Conservation (phyloP, 1,139 yeast species). For the Yamadazyma oceani region DNA sequence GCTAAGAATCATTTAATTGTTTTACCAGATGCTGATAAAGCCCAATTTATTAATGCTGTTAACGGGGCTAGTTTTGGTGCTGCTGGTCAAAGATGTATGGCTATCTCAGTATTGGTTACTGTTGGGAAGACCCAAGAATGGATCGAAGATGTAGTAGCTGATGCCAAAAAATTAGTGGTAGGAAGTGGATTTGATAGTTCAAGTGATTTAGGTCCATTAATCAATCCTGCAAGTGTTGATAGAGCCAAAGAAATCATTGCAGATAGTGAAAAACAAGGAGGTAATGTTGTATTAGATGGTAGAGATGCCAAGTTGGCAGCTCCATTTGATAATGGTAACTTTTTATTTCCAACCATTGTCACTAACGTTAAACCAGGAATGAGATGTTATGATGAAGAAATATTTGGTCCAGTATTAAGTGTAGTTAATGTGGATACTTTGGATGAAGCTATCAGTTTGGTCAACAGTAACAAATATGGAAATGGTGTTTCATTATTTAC, state of each 20-base stretch:
- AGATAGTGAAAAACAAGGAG: conserved; percentile 59
- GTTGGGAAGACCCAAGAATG: conserved; percentile 70
- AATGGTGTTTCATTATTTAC: conserved; percentile 77
- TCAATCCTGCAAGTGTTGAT: conserved; percentile 56
- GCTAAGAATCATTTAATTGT: conserved; percentile 78
- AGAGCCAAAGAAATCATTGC: conserved; percentile 57
- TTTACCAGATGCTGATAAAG: conserved; percentile 70
- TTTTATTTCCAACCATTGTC: conserved; percentile 71
- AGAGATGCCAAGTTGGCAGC: conserved; percentile 38
- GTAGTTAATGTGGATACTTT: conserved; percentile 65
- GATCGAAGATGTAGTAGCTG: conserved; percentile 59
- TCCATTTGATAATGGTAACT: conserved; percentile 63
- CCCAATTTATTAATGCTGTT: conserved; percentile 64
- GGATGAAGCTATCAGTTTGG: conserved; percentile 69
- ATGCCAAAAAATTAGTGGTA: conserved; percentile 58
- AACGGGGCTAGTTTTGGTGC: conserved; percentile 85
- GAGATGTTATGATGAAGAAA: conserved; percentile 73
- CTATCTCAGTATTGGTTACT: conserved; percentile 72
- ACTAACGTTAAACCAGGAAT: conserved; percentile 66
- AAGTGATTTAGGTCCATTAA: conserved; percentile 73
- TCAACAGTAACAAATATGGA: conserved; percentile 68
- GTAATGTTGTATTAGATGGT: conserved; percentile 64
- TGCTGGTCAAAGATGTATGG: conserved; percentile 87
- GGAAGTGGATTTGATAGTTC: conserved; percentile 66
- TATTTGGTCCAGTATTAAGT: conserved; percentile 73